phyloP scores from a whole-genome alignment of 768 basidiomycete species.

The Suillus luteus region DNA sequence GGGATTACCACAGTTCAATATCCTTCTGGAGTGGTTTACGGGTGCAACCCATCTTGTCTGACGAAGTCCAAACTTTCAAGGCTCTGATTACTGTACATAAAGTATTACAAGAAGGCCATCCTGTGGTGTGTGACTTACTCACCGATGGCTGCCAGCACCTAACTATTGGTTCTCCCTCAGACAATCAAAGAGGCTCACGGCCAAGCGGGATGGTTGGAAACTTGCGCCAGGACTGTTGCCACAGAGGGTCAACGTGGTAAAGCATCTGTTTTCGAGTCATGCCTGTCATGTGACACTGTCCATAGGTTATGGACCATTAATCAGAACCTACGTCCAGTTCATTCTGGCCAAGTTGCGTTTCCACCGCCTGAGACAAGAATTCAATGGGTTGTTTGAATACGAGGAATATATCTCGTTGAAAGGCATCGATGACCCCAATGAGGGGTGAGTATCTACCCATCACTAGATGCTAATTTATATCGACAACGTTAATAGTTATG shows the following conservation, averaged over 20 bases:
- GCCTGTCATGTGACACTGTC: conserved; percentile 6
- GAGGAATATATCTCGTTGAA: conserved; percentile 98
- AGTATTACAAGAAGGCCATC: conserved; percentile 96
- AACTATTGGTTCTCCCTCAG: conserved; percentile 43
- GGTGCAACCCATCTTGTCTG: conserved; percentile 94
- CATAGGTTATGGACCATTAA: conserved; percentile 88
- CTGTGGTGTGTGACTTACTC: conserved; percentile 56
- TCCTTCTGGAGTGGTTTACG: conserved; percentile 98
- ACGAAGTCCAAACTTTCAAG: conserved; percentile 99
- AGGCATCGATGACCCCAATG: conserved; percentile 98
- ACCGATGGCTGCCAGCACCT: conserved; percentile 5
- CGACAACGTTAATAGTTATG: conserved; percentile 64
- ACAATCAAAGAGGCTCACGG: conserved; percentile 96
- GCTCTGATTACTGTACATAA: conserved; percentile 97
- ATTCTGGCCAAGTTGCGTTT: conserved; percentile 94
- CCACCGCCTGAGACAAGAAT: conserved; percentile 93
- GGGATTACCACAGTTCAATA: conserved; percentile 98
- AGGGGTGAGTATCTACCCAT: conserved; percentile 67
- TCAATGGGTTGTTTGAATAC: conserved; percentile 98
- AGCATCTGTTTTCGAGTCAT: conserved; percentile 16
- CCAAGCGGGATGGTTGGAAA: conserved; percentile 98
- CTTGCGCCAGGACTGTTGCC: conserved; percentile 88
- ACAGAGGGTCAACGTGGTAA: conserved; percentile 76
- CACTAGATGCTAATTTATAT: conserved; percentile 9
- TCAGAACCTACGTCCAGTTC: conserved; percentile 95